Evolutionary conservation across 148 eudicot species (phyloP), one percentile per base, ranked within the genome.

Genomic region (Cornus suecica): DNA sequence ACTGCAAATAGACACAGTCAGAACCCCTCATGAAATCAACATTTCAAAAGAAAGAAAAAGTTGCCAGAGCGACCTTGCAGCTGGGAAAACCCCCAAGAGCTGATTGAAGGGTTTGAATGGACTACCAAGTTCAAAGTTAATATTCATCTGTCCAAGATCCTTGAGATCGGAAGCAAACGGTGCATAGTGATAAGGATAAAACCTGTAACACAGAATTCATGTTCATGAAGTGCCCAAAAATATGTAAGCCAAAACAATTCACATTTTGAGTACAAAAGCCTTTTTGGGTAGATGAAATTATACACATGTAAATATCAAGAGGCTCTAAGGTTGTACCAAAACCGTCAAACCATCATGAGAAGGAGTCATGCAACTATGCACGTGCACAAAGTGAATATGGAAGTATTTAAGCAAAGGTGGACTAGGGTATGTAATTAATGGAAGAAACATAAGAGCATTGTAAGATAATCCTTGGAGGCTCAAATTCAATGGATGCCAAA

Each of bases 61-160:
- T 0, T 78, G 42, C 58, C 2, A 66, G 64, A 52, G 68, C 58
- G 83, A 95, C 99, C 99, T 95, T 70, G 99, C 98, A 74, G 98
- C 98, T 30, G 99, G 99, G 65, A 95, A 93, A 80, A 95, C 99
- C 63, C 97, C 99, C 82, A 95, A 80, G 31, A 95, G 86, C 79
- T 95, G 98, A 87, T 93, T 90, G 72, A 95, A 93, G 65, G 99
- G 99, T 79, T 92, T 95, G 83, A 95, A 95, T 60, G 99, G 99
- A 52, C 89, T 74, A 52, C 99, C 99, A 60, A 91, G 74, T 68
- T 93, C 93, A 88, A 93, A 95, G 63, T 77, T 84, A 73, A 95
- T 88, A 80, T 93, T 78, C 85, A 92, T 69, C 75, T 85, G 74
- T 65, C 79, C 90, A 76, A 95, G 80, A 78, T 84, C 90, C 80